Base-by-base conservation (phyloP, 768 basidiomycete genomes). In the Tylopilus intermedius region DNA sequence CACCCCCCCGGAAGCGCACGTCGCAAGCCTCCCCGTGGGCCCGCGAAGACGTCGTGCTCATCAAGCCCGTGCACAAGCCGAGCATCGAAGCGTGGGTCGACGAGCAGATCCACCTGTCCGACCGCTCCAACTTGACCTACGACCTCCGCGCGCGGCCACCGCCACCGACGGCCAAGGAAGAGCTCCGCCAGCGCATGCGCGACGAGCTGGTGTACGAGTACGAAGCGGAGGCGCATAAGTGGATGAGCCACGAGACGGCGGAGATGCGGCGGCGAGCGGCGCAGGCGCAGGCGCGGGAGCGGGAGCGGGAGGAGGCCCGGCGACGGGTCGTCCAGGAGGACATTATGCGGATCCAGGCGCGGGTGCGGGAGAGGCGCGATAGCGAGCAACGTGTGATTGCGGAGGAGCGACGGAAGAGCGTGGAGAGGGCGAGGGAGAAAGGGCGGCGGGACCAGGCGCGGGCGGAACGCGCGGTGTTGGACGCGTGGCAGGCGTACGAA, bases 401-500 rank as follows among this genome's bases (percentile, higher is more conserved):
- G 37, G 81, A 79, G 51, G 79, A 81, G 59, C 73, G 74, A 60
- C 66, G 71, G 50, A 56, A 67, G 66, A 56, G 51, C 54, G 59
- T 59, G 52, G 64, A 72, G 62, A 63, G 56, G 46, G 55, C 65
- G 55, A 67, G 59, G 63, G 77, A 80, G 61, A 72, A 73, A 45
- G 78, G 76, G 59, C 70, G 69, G 53, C 69, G 66, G 60, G 74
- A 79, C 27, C 73, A 72, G 32, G 68, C 62, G 14, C 73, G 66
- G 47, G 60, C 71, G 26, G 79, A 78, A 27, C 76, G 76, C 59
- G 70, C 71, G 33, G 72, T 79, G 15, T 54, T 73, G 7, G 76
- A 82, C 35, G 81, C 81, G 5, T 89, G 86, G 86, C 59, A 68
- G 44, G 66, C 59, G 46, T 87, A 91, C 69, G 86, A 91, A 67